Evolutionary conservation across 164 flowering plant species (phyloP).

Genomic region (Annona squamosa): DNA sequence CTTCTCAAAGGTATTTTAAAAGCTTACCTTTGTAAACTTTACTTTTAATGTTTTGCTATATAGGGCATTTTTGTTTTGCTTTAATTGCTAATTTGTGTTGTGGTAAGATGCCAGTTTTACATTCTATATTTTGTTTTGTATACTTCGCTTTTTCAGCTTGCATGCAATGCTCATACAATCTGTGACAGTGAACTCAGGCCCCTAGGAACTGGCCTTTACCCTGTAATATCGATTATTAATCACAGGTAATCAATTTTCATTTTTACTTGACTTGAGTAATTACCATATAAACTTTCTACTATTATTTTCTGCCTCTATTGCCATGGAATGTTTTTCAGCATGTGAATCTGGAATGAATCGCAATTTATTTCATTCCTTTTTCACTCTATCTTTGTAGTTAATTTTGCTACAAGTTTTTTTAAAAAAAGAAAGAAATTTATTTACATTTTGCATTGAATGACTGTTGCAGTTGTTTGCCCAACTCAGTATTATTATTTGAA

Average conservation of each 20-base stretch:
- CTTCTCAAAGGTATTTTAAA: slow-evolving; percentile 67
- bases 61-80: not conserved
- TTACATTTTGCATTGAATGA: slow-evolving; percentile 14
- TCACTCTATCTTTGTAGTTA: not conserved
- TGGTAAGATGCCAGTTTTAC: not conserved
- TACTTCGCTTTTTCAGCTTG: slow-evolving; percentile 46
- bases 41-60: not conserved
- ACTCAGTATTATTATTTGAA: slow-evolving; percentile 85
- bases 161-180: slow-evolving; percentile 97
- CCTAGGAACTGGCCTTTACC: slow-evolving; percentile 85
- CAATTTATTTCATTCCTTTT: not conserved
- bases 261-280: not conserved
- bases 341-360: not conserved
- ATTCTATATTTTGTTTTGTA: slow-evolving; percentile 2
- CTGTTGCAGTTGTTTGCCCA: slow-evolving; percentile 79
- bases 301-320: not conserved
- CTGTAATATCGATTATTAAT: slow-evolving; percentile 85
- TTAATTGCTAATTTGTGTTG: not conserved
- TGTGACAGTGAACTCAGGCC: slow-evolving; percentile 93
- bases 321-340: not conserved
- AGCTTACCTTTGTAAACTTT: not conserved
- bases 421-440: not conserved
- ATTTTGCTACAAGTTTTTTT: not conserved
- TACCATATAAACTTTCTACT: not conserved
- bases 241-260: slow-evolving; percentile 58